These are phyloP conservation scores for Neopestalotiopsis rosae DNA, from an alignment of 2,329 filamentous ascomycete genomes.

Conservation along the genomic window DNA sequence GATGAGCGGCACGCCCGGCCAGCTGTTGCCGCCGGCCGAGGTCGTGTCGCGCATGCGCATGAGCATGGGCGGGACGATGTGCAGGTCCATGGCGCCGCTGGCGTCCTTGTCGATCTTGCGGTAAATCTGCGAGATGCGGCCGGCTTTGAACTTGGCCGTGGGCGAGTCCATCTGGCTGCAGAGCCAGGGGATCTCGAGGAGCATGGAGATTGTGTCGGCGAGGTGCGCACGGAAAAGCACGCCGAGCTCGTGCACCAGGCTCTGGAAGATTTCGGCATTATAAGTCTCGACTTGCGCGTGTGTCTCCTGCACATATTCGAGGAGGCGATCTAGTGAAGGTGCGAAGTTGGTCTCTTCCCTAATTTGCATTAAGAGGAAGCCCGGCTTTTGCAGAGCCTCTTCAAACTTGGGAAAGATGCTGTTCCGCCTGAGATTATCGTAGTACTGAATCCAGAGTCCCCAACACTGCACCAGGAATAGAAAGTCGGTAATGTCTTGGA, in stretches of 20 bases:
- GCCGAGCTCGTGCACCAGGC: conserved; percentile 24
- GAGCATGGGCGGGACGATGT: conserved; percentile 32
- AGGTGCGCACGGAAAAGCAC: conserved; percentile 23
- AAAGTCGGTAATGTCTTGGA: conserved; percentile 37
- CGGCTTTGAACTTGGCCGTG: conserved; percentile 15
- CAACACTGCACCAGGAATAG: conserved; percentile 36
- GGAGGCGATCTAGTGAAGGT: conserved; percentile 17
- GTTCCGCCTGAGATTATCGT: conserved; percentile 37
- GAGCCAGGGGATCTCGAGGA: conserved; percentile 22
- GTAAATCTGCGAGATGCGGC: conserved; percentile 28
- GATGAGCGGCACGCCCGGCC: conserved; percentile 35
- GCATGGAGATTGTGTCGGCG: conserved; percentile 20
- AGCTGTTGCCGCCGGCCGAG: conserved; percentile 22
- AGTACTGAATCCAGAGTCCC: conserved; percentile 35
- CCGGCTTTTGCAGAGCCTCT: conserved; percentile 27
- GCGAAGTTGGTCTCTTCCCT: conserved; percentile 20
- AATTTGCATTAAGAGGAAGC: conserved; percentile 27
- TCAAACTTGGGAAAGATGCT: conserved; percentile 37
- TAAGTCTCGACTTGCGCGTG: conserved; percentile 23
- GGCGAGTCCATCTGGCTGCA: conserved; percentile 18
- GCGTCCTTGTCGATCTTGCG: conserved; percentile 23
- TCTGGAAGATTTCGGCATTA: conserved; percentile 19
- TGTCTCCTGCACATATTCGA: conserved; percentile 22
- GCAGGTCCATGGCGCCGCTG: conserved; percentile 24
- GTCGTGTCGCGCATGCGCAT: conserved; percentile 33